Conservation (phyloP, 352 stramenopile genomes). For the Plasmopara halstedii region DNA sequence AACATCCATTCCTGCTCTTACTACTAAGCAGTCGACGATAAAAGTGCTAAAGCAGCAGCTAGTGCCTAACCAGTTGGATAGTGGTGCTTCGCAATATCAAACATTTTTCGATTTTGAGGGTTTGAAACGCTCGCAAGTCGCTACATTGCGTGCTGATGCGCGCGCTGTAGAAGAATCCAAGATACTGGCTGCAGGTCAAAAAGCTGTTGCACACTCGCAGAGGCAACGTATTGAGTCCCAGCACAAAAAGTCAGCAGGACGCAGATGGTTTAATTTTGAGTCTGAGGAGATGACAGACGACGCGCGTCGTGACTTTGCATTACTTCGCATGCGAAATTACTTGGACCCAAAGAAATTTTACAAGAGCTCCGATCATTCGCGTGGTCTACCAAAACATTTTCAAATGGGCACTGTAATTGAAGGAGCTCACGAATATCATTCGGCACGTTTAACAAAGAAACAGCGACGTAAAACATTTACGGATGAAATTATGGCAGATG, state of each 20-base stretch:
- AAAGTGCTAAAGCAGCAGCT: constrained; percentile 16
- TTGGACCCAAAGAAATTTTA: constrained; percentile 96
- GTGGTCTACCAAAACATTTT: constrained; percentile 83
- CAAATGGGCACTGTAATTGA: constrained; percentile 91
- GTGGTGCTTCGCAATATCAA: constrained; percentile 41
- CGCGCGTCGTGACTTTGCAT: constrained; percentile 81
- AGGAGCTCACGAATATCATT: constrained; percentile 86
- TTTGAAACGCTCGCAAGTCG: constrained; percentile 11
- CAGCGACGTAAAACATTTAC: constrained; percentile 89
- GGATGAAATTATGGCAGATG: constrained; percentile 93
- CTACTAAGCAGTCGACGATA: constrained; percentile 1
- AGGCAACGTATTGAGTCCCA: constrained; percentile 43
- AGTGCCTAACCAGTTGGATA: constrained; percentile 59
- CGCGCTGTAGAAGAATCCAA: constrained; percentile 39
- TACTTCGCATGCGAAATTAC: constrained; percentile 94
- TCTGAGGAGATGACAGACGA: constrained; percentile 86
- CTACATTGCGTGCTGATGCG: constrained; percentile 32
- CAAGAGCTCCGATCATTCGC: constrained; percentile 87
- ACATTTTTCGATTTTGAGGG: constrained; percentile 27
- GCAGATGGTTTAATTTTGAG: constrained; percentile 90
- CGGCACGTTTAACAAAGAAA: constrained; percentile 87
- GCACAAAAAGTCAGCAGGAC: constrained; percentile 47
- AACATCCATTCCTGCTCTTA: background rate
- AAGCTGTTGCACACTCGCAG: constrained; percentile 33
- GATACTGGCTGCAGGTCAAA: constrained; percentile 31